Conservation (phyloP, 129 eudicot species). For the Silybum marianum region DNA sequence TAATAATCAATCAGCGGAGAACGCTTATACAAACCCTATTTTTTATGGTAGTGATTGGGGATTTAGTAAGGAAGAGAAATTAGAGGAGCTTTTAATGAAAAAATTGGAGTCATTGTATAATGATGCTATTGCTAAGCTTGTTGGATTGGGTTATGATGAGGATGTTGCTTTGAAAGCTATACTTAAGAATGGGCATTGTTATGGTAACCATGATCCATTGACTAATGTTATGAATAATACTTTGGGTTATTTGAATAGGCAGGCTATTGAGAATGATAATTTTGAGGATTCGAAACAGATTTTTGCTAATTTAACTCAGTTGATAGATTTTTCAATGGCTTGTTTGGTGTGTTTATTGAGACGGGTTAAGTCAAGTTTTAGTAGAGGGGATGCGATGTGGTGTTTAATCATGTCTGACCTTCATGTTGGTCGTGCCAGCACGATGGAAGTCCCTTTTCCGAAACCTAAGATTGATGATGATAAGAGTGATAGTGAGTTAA, state of each 20-base stretch:
- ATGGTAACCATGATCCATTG: conserved; percentile 92
- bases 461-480: conserved; percentile 26
- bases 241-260: conserved; percentile 62
- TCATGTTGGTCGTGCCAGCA: conserved; percentile 68
- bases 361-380: conserved; percentile 54
- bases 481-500: not conserved
- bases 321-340: conserved; percentile 81
- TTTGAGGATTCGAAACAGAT: conserved; percentile 47
- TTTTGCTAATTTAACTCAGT: conserved; percentile 77
- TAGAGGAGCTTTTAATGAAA: conserved; percentile 75
- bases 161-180: conserved; percentile 76
- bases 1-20: conserved; percentile 23
- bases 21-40: conserved; percentile 42
- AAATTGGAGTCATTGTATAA: conserved; percentile 82
- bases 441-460: conserved; percentile 57
- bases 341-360: conserved; percentile 84
- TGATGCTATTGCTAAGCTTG: conserved; percentile 74
- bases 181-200: conserved; percentile 89
- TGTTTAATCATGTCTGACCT: conserved; percentile 74
- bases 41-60: conserved; percentile 76
- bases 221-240: conserved; percentile 80
- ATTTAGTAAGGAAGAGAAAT: conserved; percentile 89
- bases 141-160: conserved; percentile 80
- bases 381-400: conserved; percentile 80
- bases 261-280: conserved; percentile 30